These are phyloP conservation scores for Trichoderma gracile DNA, from an alignment of 2,329 filamentous ascomycete genomes.

Conservation along the genomic window DNA sequence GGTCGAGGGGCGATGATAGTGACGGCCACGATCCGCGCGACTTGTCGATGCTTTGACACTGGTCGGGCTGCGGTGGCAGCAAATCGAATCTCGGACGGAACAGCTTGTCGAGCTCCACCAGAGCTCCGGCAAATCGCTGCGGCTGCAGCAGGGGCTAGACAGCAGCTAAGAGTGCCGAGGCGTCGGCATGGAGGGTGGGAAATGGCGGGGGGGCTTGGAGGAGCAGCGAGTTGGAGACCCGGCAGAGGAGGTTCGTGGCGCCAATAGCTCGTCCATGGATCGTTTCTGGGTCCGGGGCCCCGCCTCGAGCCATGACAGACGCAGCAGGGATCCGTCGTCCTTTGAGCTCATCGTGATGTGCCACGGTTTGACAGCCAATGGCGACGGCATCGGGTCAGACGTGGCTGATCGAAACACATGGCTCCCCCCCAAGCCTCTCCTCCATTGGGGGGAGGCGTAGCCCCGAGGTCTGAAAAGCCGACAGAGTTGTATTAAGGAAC, in stretches of 20 bases:
- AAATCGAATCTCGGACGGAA: background rate
- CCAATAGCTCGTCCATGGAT: background rate
- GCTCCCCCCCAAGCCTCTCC: background rate
- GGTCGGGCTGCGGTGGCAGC: background rate
- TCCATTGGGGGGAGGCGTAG: background rate
- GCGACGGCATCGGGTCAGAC: background rate
- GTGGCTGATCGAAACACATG: background rate
- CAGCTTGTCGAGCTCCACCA: conserved; percentile 6
- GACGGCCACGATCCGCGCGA: conserved; percentile 11
- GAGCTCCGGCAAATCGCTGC: conserved; percentile 20
- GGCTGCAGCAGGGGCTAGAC: background rate
- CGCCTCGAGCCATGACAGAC: conserved; percentile 7
- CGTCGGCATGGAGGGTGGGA: background rate
- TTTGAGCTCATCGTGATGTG: conserved; percentile 23
- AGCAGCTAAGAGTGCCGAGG: conserved; percentile 16
- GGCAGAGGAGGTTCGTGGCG: conserved; percentile 8
- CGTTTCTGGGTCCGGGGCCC: conserved; percentile 17
- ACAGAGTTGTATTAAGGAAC: background rate
- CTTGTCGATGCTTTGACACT: background rate
- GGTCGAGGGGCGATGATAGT: conserved; percentile 24
- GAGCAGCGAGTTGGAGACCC: background rate
- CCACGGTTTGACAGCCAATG: background rate
- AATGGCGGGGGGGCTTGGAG: no score
- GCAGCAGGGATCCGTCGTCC: background rate
- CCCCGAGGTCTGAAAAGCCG: conserved; percentile 10